Percentiles rank a stretch among this genome's conserved stretches.
These are phyloP conservation scores for Neocucurbitaria cava DNA, from an alignment of 2,329 filamentous ascomycete species.

Conservation along the genomic window DNA sequence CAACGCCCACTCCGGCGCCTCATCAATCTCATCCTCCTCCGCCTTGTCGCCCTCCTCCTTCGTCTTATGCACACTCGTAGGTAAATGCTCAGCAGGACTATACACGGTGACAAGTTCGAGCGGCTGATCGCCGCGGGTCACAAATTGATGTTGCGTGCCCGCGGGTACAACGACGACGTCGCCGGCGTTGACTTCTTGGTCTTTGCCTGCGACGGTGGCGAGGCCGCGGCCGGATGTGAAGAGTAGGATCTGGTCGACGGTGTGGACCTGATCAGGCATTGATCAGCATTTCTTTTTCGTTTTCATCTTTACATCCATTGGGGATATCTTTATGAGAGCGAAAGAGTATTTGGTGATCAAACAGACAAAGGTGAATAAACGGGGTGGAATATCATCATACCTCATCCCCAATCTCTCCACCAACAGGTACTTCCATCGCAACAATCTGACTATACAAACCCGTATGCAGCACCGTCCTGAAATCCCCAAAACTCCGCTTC, in stretches of 20 bases:
- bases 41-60: slow-evolving; percentile 69
- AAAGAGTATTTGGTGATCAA: too few species aligned
- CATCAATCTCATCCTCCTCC: slow-evolving; percentile 67
- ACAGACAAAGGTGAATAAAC: neutral
- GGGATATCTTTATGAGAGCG: too few species aligned
- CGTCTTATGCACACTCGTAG: slow-evolving; percentile 66
- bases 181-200: slow-evolving; percentile 63
- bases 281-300: too few species aligned
- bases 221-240: slow-evolving; percentile 67
- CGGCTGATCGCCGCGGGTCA: slow-evolving; percentile 66
- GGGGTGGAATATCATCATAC: slow-evolving; percentile 46
- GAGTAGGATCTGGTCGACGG: slow-evolving; percentile 69
- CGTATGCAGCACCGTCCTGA: slow-evolving; percentile 68
- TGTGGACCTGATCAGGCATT: slow-evolving; percentile 60
- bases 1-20: slow-evolving; percentile 66
- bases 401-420: slow-evolving; percentile 71
- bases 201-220: slow-evolving; percentile 65
- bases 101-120: slow-evolving; percentile 70
- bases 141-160: slow-evolving; percentile 70
- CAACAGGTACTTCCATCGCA: slow-evolving; percentile 69
- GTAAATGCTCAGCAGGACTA: slow-evolving; percentile 67
- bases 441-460: slow-evolving; percentile 69
- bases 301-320: too few species aligned
- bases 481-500: slow-evolving; percentile 64
- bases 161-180: slow-evolving; percentile 69